phyloP scores from a whole-genome alignment of 106 monocot genomes.

The Allium cepa region DNA sequence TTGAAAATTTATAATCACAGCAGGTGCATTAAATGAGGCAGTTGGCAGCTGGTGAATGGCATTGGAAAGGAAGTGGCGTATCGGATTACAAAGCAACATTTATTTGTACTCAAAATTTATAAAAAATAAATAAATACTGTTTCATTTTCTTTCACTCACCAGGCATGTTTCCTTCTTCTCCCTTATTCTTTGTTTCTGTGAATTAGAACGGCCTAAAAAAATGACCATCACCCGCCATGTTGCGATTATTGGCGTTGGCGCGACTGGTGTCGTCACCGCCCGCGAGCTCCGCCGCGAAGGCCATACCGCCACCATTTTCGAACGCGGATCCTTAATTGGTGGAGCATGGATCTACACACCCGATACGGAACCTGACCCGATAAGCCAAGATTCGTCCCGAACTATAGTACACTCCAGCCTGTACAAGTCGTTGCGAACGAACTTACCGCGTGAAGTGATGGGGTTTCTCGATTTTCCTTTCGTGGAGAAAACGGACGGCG shows the following conservation, averaged over 20 bases:
- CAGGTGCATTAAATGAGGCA: no score
- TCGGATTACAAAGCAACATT: no score
- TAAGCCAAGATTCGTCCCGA: no score
- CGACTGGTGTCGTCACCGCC: constrained; percentile 74
- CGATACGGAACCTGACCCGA: constrained; percentile 50
- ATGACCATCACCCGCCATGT: constrained; percentile 30
- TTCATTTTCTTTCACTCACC: no score
- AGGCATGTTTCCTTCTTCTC: no score
- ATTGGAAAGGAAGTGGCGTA: no score
- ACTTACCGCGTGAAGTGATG: constrained; percentile 89
- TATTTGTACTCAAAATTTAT: no score
- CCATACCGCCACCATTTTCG: constrained; percentile 73
- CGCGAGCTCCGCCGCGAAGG: constrained; percentile 74
- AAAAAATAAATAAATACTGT: no score
- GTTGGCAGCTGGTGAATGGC: no score
- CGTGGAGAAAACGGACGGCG: constrained; percentile 11
- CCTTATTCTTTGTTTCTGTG: no score
- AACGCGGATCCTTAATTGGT: constrained; percentile 47
- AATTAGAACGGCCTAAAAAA: no score
- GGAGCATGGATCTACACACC: constrained; percentile 86
- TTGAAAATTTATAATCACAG: no score
- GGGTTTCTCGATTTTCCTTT: constrained; percentile 92
- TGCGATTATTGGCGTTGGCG: constrained; percentile 91
- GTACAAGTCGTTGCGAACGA: constrained; percentile 82
- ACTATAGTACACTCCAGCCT: constrained; percentile 71